Base-by-base conservation (phyloP, 345 rosid genomes). In the Lenwebbia sp. region DNA sequence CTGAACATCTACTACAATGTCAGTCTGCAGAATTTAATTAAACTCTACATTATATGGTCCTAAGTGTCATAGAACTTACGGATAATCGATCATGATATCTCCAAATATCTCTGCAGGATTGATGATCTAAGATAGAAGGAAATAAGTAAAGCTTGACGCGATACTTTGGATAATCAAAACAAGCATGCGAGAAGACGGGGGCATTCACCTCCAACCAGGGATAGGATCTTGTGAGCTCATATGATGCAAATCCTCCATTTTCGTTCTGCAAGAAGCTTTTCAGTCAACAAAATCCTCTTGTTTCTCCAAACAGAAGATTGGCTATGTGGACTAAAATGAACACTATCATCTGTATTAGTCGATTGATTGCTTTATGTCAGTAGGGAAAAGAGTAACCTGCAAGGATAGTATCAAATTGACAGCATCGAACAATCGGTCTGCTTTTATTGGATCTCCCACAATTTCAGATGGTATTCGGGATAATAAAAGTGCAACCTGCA, bases 141-240 rank as follows among this genome's bases (percentile, higher is more conserved):
- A 75, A 40, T 22, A 54, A 58, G 37, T 33, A 40, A 10, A 8
- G 25, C 12, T 19, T 3, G 7, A 47, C 13, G 26, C 10, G 17
- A 83, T 14, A 11, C 56, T 50, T 52, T 15, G 9, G 13, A 30
- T 57, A 84, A 65, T 40, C 49, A 52, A 33, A 37, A 21, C 41
- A 40, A 41, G n/a, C 5, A 33, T 6, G 5, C n/a, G 13, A 83
- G 37, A 37, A 17, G 19, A 21, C 33, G 11, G n/a, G 26, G 49
- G 37, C 40, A 1, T 85, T 84, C 81, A 92, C 97, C 96, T 95
- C 97, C 58, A 95, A 85, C 94, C 92, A 91, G 0, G 92, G 82
- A 88, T 93, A 92, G 30, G 98, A 94, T 92, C 98, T 91, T 13
- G 97, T 93, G 54, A 89, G 96, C 88, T 95, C 98, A 85, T 93